A percentile compares a stretch with the other conserved stretches of the same genome.
These are phyloP conservation scores for Acanthamoeba divionensis DNA, from an alignment of 208 protist genomes.

Conservation along the genomic window DNA sequence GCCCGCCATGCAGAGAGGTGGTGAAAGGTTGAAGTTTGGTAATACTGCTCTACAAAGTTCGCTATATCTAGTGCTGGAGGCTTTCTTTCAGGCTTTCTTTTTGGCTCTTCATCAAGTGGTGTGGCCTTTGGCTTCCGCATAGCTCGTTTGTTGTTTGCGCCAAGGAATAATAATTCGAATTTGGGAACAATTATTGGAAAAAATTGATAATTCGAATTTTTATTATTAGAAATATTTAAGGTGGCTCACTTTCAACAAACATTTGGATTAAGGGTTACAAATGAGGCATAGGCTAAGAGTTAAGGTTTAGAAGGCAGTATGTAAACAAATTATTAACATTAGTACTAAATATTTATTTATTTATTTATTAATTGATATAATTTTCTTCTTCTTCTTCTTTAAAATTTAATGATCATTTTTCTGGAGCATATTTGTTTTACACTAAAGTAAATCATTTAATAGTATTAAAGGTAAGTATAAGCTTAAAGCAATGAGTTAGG, in stretches of 20 bases:
- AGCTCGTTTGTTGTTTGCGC: neutral
- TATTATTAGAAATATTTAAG: neutral
- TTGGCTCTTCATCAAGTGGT: neutral
- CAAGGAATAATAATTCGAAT: neutral
- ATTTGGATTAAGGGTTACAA: neutral
- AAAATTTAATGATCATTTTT: too few relatives aligned
- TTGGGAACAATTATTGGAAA: neutral
- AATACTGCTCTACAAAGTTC: slow-evolving; percentile 48
- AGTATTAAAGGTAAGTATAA: too few relatives aligned
- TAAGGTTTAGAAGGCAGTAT: too few relatives aligned
- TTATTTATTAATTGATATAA: too few relatives aligned
- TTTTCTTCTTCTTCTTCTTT: too few relatives aligned
- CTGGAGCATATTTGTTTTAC: too few relatives aligned
- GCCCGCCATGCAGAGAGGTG: slow-evolving; percentile 21
- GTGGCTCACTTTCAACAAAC: neutral
- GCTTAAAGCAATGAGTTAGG: too few relatives aligned
- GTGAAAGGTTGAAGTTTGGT: slow-evolving; percentile 51
- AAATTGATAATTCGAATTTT: neutral
- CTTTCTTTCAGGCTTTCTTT: neutral
- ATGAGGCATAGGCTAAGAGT: too few relatives aligned
- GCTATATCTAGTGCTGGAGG: neutral
- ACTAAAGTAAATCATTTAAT: too few relatives aligned
- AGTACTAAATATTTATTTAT: too few relatives aligned
- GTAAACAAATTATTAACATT: too few relatives aligned
- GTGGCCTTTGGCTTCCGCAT: neutral